These are phyloP conservation scores for Umbelopsis isabellina DNA, from an alignment of 192 early-diverging fungal species.

Conservation along the genomic window DNA sequence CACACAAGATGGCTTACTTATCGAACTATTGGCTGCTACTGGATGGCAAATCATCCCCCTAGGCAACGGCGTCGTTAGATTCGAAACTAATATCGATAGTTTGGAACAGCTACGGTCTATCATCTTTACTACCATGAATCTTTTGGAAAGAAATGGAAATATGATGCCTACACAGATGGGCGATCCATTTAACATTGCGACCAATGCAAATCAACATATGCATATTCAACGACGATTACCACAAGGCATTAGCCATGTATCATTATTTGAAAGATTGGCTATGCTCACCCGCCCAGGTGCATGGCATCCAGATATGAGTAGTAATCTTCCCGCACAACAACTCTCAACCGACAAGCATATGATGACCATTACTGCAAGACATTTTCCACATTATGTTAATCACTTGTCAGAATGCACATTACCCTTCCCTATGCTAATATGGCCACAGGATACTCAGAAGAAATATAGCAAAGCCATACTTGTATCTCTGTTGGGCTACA, in stretches of 20 bases:
- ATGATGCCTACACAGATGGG: neutral
- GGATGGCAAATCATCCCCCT: constrained; percentile 1
- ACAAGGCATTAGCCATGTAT: constrained; percentile 9
- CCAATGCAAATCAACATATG: neutral
- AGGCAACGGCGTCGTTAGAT: neutral
- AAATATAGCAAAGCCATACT: neutral
- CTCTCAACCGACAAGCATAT: constrained; percentile 12
- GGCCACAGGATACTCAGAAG: neutral
- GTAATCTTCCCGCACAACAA: constrained; percentile 1
- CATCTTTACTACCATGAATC: neutral
- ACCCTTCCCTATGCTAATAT: neutral
- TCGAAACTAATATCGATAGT: constrained; percentile 10
- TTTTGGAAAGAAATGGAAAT: neutral
- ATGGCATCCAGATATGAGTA: constrained; percentile 20
- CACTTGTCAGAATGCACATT: neutral
- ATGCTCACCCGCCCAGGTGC: constrained; percentile 3
- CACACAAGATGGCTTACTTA: neutral
- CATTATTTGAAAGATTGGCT: constrained; percentile 9
- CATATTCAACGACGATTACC: constrained; percentile 9
- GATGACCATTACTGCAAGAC: neutral
- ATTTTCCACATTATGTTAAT: neutral
- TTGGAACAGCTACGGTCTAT: neutral
- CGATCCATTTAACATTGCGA: neutral
- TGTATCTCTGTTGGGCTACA: neutral
- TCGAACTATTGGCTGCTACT: constrained; percentile 1